A percentile compares a stretch with the other conserved stretches of the same genome.
Conservation (phyloP, 1,284 basidiomycete genomes). For the Trichosporon faecale region DNA sequence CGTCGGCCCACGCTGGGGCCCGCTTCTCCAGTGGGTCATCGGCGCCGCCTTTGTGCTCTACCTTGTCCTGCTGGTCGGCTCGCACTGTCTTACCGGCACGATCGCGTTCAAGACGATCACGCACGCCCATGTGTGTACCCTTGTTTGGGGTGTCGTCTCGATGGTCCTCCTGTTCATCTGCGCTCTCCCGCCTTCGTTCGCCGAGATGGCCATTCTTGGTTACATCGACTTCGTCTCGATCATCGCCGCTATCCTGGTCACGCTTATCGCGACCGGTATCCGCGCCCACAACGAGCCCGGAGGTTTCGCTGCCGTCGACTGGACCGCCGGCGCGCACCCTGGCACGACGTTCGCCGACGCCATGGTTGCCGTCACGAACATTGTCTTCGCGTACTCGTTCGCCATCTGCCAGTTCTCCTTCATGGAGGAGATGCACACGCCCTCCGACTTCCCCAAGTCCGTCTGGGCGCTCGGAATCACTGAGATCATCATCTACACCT, state of each 20-base stretch:
- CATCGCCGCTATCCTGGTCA: slow-evolving; percentile 31
- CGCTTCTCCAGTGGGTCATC: slow-evolving; percentile 7
- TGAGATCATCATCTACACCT: slow-evolving; percentile 31
- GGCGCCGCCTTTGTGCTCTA: slow-evolving; percentile 15
- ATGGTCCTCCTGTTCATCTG: slow-evolving; percentile 22
- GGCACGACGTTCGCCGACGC: slow-evolving; percentile 34
- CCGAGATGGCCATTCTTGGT: slow-evolving; percentile 37
- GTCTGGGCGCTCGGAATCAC: slow-evolving; percentile 37
- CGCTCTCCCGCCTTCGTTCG: slow-evolving; percentile 21
- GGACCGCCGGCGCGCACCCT: slow-evolving; percentile 34
- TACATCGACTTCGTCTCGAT: slow-evolving; percentile 46
- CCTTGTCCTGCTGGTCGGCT: slow-evolving; percentile 21
- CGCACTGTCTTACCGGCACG: slow-evolving; percentile 20
- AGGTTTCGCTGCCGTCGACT: slow-evolving; percentile 32
- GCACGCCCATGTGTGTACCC: slow-evolving; percentile 13
- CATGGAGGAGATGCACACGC: slow-evolving; percentile 27
- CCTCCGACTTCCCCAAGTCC: slow-evolving; percentile 31
- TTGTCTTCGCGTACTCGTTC: slow-evolving; percentile 38
- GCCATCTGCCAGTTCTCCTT: slow-evolving; percentile 25
- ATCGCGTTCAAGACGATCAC: slow-evolving; percentile 23
- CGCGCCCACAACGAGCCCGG: slow-evolving; percentile 11
- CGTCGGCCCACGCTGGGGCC: slow-evolving; percentile 6
- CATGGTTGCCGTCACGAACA: slow-evolving; percentile 38
- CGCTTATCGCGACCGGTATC: slow-evolving; percentile 40
- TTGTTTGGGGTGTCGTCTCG: slow-evolving; percentile 20